phyloP scores from a whole-genome alignment of 2,329 filamentous ascomycete genomes.

The Penicillium frequentans region DNA sequence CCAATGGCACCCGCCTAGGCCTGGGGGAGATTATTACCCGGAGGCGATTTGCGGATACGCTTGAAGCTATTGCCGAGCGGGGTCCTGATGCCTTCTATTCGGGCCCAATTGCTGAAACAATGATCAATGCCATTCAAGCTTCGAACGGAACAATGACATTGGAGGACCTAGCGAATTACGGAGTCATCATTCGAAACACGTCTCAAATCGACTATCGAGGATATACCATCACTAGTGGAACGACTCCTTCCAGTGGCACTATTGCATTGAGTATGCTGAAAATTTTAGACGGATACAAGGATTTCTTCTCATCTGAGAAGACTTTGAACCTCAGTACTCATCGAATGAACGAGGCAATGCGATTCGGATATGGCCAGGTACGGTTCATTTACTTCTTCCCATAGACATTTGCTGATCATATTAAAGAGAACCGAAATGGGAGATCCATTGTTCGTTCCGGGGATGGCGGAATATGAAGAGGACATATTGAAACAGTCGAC shows the following conservation, averaged over 20 bases:
- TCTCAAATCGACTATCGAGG: constrained; percentile 67
- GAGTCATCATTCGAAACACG: constrained; percentile 62
- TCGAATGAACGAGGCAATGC: constrained; percentile 81
- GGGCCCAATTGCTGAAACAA: constrained; percentile 71
- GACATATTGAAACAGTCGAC: constrained; percentile 65
- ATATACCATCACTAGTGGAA: constrained; percentile 64
- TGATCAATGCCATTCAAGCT: constrained; percentile 66
- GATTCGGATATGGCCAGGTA: constrained; percentile 76
- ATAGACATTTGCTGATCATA: constrained; percentile 8
- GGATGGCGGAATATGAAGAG: constrained; percentile 63
- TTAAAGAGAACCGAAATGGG: constrained; percentile 70
- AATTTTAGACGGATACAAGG: constrained; percentile 73
- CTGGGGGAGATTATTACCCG: constrained; percentile 78
- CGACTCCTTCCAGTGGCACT: constrained; percentile 75
- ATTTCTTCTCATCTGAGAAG: constrained; percentile 58
- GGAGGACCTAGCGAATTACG: constrained; percentile 73
- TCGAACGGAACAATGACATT: constrained; percentile 83
- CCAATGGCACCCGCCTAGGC: constrained; percentile 69
- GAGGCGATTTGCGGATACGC: constrained; percentile 75
- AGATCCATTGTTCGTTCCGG: constrained; percentile 73
- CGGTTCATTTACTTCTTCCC: neutral
- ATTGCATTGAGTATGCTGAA: constrained; percentile 77
- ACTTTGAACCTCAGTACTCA: constrained; percentile 70
- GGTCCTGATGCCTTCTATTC: constrained; percentile 75
- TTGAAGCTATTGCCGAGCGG: constrained; percentile 72